Evolutionary conservation across 306 rosid species (phyloP).

Genomic region (Styphnolobium japonicum): DNA sequence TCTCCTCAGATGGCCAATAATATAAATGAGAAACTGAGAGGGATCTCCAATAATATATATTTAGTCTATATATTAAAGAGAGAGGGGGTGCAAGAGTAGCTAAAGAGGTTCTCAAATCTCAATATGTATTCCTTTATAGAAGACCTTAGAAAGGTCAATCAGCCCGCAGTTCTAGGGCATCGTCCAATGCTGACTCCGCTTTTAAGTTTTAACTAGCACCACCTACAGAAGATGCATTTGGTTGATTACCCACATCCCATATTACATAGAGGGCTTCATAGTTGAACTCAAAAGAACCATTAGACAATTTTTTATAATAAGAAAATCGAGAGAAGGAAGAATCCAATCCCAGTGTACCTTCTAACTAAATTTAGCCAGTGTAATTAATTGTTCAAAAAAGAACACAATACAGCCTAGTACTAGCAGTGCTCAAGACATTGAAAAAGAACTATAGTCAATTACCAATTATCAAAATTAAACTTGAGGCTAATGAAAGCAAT

Average conservation of each 20-base stretch:
- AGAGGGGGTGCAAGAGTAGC: not conserved
- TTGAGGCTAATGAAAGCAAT: not conserved
- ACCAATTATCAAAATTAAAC: not conserved
- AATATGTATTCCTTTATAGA: not conserved
- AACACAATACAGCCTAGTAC: not conserved
- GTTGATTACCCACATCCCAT: not conserved
- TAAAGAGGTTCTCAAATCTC: not conserved
- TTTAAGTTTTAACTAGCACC: not conserved
- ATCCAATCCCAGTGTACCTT: not conserved
- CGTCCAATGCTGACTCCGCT: not conserved
- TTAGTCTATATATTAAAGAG: not conserved
- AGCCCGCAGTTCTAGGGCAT: not conserved
- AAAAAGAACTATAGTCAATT: not conserved
- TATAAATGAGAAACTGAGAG: not conserved
- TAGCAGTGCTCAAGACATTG: not conserved
- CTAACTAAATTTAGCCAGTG: not conserved
- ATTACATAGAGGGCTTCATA: not conserved
- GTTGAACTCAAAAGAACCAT: not conserved
- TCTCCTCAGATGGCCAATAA: not conserved
- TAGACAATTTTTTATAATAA: not conserved
- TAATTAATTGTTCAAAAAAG: not conserved
- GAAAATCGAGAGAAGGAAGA: not conserved
- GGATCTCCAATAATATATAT: not conserved
- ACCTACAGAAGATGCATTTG: not conserved
- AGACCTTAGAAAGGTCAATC: not conserved